These are phyloP conservation scores for Ramaria sp. DNA, from an alignment of 768 basidiomycete genomes.

Conservation along the genomic window DNA sequence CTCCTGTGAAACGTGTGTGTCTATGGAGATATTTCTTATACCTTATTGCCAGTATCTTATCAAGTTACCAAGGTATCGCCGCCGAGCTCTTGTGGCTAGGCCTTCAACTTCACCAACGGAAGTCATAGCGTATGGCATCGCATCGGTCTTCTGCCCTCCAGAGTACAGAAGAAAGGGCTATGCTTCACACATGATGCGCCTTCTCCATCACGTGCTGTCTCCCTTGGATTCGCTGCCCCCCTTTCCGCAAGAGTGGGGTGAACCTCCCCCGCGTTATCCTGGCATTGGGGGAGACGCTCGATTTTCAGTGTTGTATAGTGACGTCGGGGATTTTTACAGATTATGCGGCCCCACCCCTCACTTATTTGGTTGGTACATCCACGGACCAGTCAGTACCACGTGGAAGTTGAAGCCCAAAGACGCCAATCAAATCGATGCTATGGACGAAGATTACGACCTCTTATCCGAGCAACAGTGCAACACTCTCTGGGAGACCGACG, in stretches of 20 bases:
- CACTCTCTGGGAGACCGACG: not conserved
- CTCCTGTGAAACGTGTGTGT: slow-evolving; percentile 53
- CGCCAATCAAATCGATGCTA: not conserved
- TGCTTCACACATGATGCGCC: slow-evolving; percentile 51
- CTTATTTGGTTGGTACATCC: slow-evolving; percentile 35
- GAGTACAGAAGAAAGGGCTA: slow-evolving; percentile 43
- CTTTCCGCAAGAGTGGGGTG: slow-evolving; percentile 34
- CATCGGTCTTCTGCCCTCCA: slow-evolving; percentile 45
- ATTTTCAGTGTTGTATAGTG: slow-evolving; percentile 47
- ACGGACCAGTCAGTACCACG: slow-evolving; percentile 26
- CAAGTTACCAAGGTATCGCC: slow-evolving; percentile 21
- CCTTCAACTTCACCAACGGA: slow-evolving; percentile 16
- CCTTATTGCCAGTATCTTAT: not conserved
- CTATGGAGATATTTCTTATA: not conserved
- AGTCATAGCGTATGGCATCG: slow-evolving; percentile 41
- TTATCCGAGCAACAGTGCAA: slow-evolving; percentile 5
- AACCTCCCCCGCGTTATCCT: slow-evolving; percentile 26
- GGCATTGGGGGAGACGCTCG: slow-evolving; percentile 26
- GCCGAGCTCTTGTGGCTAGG: slow-evolving; percentile 19
- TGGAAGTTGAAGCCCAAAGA: slow-evolving; percentile 19
- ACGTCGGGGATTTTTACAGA: slow-evolving; percentile 41
- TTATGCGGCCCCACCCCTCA: slow-evolving; percentile 26
- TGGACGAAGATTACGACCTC: not conserved
- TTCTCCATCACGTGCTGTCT: slow-evolving; percentile 47
- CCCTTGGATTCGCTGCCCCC: slow-evolving; percentile 22